These are phyloP conservation scores for Mucor racemosus DNA, from an alignment of 371 early-diverging fungal species.

Conservation along the genomic window DNA sequence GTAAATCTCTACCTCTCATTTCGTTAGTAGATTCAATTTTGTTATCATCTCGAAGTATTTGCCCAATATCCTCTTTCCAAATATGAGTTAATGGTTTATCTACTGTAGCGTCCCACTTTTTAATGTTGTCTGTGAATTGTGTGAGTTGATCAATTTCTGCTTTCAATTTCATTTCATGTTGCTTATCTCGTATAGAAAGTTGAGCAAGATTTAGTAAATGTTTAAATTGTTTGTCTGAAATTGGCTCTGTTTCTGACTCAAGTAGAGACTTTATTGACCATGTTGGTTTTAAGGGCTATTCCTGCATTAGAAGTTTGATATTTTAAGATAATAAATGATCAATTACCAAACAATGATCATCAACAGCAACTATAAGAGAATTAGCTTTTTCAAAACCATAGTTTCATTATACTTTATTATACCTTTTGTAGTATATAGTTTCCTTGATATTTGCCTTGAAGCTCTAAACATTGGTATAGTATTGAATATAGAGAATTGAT, in stretches of 20 bases:
- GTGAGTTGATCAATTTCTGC: conserved; percentile 37
- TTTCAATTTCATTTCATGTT: conserved; percentile 26
- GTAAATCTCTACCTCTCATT: conserved; percentile 28
- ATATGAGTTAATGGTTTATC: conserved; percentile 40
- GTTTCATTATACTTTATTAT: too few relatives aligned
- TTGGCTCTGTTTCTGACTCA: conserved; percentile 19
- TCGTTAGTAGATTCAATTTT: conserved; percentile 9
- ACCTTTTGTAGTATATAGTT: conserved; percentile 16
- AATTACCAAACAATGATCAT: conserved; percentile 22
- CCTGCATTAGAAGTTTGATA: not conserved
- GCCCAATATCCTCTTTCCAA: conserved; percentile 34
- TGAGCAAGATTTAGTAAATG: conserved; percentile 40
- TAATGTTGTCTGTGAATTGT: conserved; percentile 39
- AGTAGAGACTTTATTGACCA: conserved; percentile 39
- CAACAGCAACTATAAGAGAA: conserved; percentile 7
- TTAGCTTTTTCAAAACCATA: too few relatives aligned
- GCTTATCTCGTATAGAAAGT: conserved; percentile 24
- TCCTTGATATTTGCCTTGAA: not conserved
- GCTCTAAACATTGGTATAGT: not conserved
- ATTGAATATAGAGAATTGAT: not conserved
- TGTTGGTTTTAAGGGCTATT: conserved; percentile 36
- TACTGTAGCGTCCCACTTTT: conserved; percentile 18
- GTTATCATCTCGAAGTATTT: conserved; percentile 27
- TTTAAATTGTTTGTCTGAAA: conserved; percentile 39
- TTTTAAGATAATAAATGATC: not conserved